These are phyloP conservation scores for Beauveria rudraprayagi DNA, from an alignment of 2,329 filamentous ascomycete genomes.

Conservation along the genomic window DNA sequence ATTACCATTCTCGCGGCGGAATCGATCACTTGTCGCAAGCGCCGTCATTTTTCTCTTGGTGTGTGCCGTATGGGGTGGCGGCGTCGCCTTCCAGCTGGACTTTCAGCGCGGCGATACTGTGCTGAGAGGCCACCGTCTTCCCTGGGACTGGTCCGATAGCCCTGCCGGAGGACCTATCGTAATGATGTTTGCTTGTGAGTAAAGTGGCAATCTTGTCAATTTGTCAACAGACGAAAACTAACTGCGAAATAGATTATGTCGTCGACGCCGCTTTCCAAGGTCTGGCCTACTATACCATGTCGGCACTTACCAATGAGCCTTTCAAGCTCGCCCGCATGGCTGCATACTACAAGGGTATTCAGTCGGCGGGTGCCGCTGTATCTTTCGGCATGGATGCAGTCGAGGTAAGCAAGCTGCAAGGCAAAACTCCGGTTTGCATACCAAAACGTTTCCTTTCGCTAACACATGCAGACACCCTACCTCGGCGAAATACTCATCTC, in stretches of 20 bases:
- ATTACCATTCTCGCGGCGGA: slow-evolving; percentile 44
- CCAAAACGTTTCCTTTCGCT: not conserved
- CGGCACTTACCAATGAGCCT: slow-evolving; percentile 63
- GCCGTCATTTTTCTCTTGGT: slow-evolving; percentile 51
- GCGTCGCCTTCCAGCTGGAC: slow-evolving; percentile 57
- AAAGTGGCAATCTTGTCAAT: not conserved
- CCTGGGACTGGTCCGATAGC: slow-evolving; percentile 21
- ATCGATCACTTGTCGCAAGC: slow-evolving; percentile 53
- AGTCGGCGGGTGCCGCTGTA: slow-evolving; percentile 62
- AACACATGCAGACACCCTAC: slow-evolving; percentile 16
- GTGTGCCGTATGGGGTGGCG: slow-evolving; percentile 61
- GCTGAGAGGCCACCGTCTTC: slow-evolving; percentile 15
- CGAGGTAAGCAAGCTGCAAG: slow-evolving; percentile 16
- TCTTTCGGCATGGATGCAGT: slow-evolving; percentile 27
- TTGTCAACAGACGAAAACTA: not conserved
- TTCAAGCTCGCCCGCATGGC: slow-evolving; percentile 68
- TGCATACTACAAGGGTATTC: slow-evolving; percentile 75
- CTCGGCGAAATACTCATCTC: slow-evolving; percentile 18
- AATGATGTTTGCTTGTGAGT: slow-evolving; percentile 18
- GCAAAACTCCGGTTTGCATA: not conserved
- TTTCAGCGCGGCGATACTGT: slow-evolving; percentile 27
- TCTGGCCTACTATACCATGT: slow-evolving; percentile 64
- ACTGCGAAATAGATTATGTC: slow-evolving; percentile 17
- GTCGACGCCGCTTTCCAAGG: slow-evolving; percentile 35
- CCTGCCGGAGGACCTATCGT: slow-evolving; percentile 19